Percentiles rank a stretch among this genome's conserved stretches.
phyloP scores from a whole-genome alignment of 805 yeast species.

The Schizosaccharomyces pombe region DNA sequence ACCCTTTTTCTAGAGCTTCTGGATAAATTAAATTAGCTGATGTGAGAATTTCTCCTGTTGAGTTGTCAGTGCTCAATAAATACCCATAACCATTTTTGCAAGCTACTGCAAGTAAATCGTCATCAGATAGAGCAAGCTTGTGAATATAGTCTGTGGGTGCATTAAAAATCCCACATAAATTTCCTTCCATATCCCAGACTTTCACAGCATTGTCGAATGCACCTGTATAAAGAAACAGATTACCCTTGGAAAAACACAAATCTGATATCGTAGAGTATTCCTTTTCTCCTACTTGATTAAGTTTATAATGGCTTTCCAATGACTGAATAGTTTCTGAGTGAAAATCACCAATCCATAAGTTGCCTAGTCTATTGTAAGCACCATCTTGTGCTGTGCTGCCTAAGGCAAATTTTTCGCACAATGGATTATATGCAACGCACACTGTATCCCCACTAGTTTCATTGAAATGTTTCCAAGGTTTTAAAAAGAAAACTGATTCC shows the following conservation, averaged over 20 bases:
- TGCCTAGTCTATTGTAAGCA: constrained; percentile 4
- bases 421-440: neutral
- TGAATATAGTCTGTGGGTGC: neutral
- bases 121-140: neutral
- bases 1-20: neutral
- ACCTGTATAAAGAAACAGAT: neutral
- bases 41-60: neutral
- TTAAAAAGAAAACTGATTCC: neutral
- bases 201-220: neutral
- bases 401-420: neutral
- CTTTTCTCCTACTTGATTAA: neutral
- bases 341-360: constrained; percentile 3
- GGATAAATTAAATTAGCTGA: neutral
- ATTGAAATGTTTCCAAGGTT: constrained; percentile 1
- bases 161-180: neutral
- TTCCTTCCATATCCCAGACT: constrained; percentile 2
- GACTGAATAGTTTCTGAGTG: neutral
- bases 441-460: constrained; percentile 3
- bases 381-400: constrained; percentile 1
- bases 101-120: neutral
- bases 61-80: neutral
- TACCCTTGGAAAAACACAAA: neutral
- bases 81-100: constrained; percentile 1
- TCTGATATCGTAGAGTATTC: neutral
- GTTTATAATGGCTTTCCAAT: neutral